These are phyloP conservation scores for Discostella pseudostelligera DNA, from an alignment of 108 stramenopile species.

Conservation along the genomic window DNA sequence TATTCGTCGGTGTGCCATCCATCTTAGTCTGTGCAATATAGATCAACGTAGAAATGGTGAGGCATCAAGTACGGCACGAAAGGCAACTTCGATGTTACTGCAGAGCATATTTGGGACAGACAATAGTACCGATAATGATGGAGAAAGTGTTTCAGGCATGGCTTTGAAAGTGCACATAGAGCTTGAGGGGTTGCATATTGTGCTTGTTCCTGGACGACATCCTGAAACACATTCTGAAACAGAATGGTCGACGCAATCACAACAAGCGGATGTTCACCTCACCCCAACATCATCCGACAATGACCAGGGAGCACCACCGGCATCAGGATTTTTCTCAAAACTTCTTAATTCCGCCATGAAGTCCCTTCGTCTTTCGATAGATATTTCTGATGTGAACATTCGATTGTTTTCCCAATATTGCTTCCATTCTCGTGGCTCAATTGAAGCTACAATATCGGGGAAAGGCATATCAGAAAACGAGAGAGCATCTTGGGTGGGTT, in stretches of 20 bases:
- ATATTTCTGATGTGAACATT: constrained; percentile 23
- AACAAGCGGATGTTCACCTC: neutral
- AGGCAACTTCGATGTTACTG: constrained; percentile 26
- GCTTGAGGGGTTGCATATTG: constrained; percentile 30
- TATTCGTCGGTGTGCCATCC: constrained; percentile 25
- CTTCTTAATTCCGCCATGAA: constrained; percentile 41
- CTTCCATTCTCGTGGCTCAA: neutral
- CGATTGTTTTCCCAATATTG: constrained; percentile 22
- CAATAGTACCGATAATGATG: constrained; percentile 3
- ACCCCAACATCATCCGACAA: neutral
- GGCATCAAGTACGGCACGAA: constrained; percentile 17
- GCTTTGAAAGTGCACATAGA: constrained; percentile 29
- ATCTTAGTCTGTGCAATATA: constrained; percentile 17
- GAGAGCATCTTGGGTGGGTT: constrained; percentile 29
- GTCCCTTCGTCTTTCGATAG: constrained; percentile 35
- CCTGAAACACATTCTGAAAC: neutral
- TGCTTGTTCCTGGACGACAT: constrained; percentile 14
- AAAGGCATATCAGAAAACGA: neutral
- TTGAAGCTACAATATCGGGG: neutral
- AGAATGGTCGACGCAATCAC: neutral
- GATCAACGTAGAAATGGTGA: constrained; percentile 2
- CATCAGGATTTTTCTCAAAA: constrained; percentile 35
- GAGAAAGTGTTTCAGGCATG: constrained; percentile 4
- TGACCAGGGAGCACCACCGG: neutral
- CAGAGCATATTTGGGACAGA: constrained; percentile 15